Evolutionary conservation across 805 yeast species (phyloP), one percentile per base, ranked within the genome.

Genomic region (Vanderwaltozyma yarrowii): DNA sequence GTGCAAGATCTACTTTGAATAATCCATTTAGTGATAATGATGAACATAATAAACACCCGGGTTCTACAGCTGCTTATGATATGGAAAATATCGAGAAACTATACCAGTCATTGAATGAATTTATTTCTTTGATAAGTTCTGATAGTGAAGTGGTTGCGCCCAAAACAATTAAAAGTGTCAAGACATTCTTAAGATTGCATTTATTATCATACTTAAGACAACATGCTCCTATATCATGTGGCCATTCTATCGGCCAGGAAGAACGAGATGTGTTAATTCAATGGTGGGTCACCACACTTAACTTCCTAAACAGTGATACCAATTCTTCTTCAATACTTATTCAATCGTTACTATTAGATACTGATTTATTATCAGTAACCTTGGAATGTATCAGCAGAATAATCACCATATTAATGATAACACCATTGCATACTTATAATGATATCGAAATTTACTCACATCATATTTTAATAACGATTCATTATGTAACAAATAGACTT

Each of bases 331-430:
- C 29, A 16, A 19, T 13, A 2, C 20, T 24, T 10, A 10, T 15
- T 5, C 2, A 15, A 10, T 3, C 23, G n/a, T 12, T 23, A 10
- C 14, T 32, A 23, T 32, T n/a, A 16, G 37, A 45, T 29, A 42
- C 42, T 2, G 39, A 42, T 16, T 32, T 49, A n/a, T 33, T 53
- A 2, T 54, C 63, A 3, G 60, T 60, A 6, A 43, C 52, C 5
- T 35, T 63, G 27, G 67, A 63, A 36, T 52, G 59, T 30, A 45
- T 62, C 12, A 58, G 63, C 35, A 50, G 61, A 34, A 43, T 62
- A 14, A 44, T 58, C 39, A 43, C 61, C 2, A 41, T 45, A 13
- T 32, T 45, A 23, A 45, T 51, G 42, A 37, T 47, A n/a, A 11
- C 43, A 9, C 45, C 51, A 13, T 31, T 30, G 12, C 38, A 39